Evolutionary conservation across 345 rosid genomes (phyloP).

Genomic region (Geranium rotundifolium): DNA sequence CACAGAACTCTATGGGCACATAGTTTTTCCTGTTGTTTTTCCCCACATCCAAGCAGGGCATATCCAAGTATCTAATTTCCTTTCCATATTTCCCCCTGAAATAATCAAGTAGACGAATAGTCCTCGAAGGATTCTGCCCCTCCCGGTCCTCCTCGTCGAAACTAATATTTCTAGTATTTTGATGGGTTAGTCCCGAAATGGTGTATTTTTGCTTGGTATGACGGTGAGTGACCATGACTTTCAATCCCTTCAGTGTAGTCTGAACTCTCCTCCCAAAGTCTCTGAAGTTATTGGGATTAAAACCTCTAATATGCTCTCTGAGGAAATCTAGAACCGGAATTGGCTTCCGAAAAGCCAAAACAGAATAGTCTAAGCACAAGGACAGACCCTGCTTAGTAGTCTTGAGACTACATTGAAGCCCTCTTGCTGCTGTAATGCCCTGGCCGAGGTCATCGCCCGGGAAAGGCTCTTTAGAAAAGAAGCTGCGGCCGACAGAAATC

Average conservation of each 20-base stretch:
- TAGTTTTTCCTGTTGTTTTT: slow-evolving; percentile 33
- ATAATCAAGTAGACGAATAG: slow-evolving; percentile 37
- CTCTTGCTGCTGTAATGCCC: slow-evolving; percentile 58
- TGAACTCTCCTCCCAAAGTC: slow-evolving; percentile 26
- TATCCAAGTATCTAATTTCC: slow-evolving; percentile 32
- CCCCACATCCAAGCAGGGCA: slow-evolving; percentile 75
- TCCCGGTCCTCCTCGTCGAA: slow-evolving; percentile 42
- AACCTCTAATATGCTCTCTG: slow-evolving; percentile 23
- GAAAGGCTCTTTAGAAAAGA: slow-evolving; percentile 24
- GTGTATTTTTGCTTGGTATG: slow-evolving; percentile 47
- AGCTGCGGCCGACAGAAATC: slow-evolving; percentile 61
- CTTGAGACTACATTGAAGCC: slow-evolving; percentile 66
- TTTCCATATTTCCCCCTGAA: slow-evolving; percentile 41
- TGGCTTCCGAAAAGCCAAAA: slow-evolving; percentile 53
- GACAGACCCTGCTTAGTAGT: slow-evolving; percentile 60
- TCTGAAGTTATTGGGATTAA: slow-evolving; percentile 18
- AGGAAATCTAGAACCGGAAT: slow-evolving; percentile 54
- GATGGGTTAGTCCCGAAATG: slow-evolving; percentile 35
- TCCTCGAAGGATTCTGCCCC: slow-evolving; percentile 20
- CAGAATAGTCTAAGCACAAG: slow-evolving; percentile 72
- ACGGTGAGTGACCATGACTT: slow-evolving; percentile 60
- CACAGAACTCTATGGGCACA: slow-evolving; percentile 80
- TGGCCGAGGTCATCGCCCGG: slow-evolving; percentile 35
- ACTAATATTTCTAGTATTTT: slow-evolving; percentile 19
- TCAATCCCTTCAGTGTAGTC: slow-evolving; percentile 31